Conservation (phyloP, 1,284 basidiomycete species). For the Apiotrichum gracile region DNA sequence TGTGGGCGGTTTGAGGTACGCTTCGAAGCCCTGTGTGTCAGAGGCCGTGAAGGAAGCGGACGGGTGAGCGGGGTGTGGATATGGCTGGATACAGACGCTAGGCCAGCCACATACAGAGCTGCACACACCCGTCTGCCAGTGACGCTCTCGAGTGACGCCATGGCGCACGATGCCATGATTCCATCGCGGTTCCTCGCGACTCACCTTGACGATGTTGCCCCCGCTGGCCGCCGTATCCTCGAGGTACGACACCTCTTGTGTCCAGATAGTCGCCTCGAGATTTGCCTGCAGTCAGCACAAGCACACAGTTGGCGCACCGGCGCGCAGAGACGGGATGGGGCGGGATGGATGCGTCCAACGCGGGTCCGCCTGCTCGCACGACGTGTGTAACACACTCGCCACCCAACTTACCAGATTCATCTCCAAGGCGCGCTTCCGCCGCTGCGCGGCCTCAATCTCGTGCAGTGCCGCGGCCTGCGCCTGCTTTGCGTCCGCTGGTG, state of each 20-base stretch:
- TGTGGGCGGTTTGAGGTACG: slow-evolving; percentile 47
- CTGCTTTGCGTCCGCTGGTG: slow-evolving; percentile 44
- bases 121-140: too few relatives aligned
- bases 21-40: slow-evolving; percentile 46
- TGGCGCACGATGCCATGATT: too few relatives aligned
- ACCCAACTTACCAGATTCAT: slow-evolving; percentile 28
- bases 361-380: too few relatives aligned
- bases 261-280: slow-evolving; percentile 49
- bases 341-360: neutral
- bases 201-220: slow-evolving; percentile 48
- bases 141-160: too few relatives aligned
- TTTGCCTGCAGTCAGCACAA: slow-evolving; percentile 38
- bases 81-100: too few relatives aligned
- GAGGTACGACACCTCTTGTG: slow-evolving; percentile 50
- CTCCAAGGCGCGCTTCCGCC: slow-evolving; percentile 36
- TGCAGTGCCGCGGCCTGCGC: slow-evolving; percentile 39
- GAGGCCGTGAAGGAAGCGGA: neutral
- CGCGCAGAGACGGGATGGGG: neutral
- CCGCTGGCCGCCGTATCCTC: slow-evolving; percentile 45
- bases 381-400: neutral
- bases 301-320: neutral
- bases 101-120: too few relatives aligned
- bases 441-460: slow-evolving; percentile 40
- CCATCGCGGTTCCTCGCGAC: neutral
- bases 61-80: too few relatives aligned